Evolutionary conservation across 495 filamentous ascomycete species (phyloP).

Genomic region (Amorphotheca resinae): DNA sequence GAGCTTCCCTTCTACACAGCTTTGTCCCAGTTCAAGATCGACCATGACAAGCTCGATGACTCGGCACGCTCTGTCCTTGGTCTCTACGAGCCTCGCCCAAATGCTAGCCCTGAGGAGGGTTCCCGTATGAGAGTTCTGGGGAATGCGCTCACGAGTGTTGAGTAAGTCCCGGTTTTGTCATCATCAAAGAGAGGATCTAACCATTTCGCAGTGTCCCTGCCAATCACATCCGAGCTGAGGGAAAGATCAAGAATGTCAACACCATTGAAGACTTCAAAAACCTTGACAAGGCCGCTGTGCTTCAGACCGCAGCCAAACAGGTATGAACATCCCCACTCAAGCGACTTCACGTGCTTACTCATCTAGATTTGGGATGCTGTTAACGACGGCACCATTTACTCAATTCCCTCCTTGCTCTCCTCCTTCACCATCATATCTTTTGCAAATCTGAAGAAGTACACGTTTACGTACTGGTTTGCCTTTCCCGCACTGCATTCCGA

Average conservation of each 20-base stretch:
- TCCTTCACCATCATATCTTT: conserved; percentile 86
- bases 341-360: conserved; percentile 4
- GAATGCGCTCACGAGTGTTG: conserved; percentile 67
- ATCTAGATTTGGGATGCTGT: conserved; percentile 91
- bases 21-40: conserved; percentile 79
- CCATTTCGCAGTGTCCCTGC: conserved; percentile 46
- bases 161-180: conserved; percentile 40
- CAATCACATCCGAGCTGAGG: conserved; percentile 71
- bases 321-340: conserved; percentile 32
- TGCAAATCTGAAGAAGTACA: conserved; percentile 92
- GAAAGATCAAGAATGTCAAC: conserved; percentile 90
- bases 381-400: conserved; percentile 88
- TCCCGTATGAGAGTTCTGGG: conserved; percentile 81
- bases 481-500: conserved; percentile 88
- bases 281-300: conserved; percentile 55
- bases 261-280: conserved; percentile 87
- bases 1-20: conserved; percentile 90
- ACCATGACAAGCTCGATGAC: conserved; percentile 91
- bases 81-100: conserved; percentile 69
- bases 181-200: conserved; percentile 8
- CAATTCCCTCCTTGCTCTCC: conserved; percentile 77
- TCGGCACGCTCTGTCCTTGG: conserved; percentile 80
- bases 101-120: conserved; percentile 54
- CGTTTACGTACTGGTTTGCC: conserved; percentile 87
- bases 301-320: conserved; percentile 62